Evolutionary conservation across 1,139 yeast genomes (phyloP).

Genomic region (Suhomyces anneliseae): DNA sequence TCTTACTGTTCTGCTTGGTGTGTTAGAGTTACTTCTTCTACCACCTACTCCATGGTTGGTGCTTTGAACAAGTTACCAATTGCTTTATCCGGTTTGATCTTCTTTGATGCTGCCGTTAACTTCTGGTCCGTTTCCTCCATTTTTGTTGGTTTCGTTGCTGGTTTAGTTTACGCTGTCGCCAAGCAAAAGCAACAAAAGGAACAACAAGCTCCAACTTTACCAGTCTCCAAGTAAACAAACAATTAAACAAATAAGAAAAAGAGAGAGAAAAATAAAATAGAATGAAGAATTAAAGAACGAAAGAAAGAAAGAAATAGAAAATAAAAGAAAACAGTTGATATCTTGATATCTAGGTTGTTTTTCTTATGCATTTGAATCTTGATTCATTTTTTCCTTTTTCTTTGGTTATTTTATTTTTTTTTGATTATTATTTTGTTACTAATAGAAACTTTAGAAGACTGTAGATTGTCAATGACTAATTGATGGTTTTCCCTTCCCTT

Average conservation of each 20-base stretch:
- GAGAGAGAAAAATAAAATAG: too few relatives aligned
- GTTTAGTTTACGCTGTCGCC: constrained; percentile 91
- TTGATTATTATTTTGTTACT: not conserved
- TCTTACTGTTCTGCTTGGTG: constrained; percentile 99
- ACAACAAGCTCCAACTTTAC: constrained; percentile 44
- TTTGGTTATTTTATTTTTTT: not conserved
- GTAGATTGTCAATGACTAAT: not conserved
- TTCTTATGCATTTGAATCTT: too few relatives aligned
- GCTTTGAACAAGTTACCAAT: constrained; percentile 97
- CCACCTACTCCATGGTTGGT: constrained; percentile 98
- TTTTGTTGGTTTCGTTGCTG: constrained; percentile 89
- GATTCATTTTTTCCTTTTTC: too few relatives aligned
- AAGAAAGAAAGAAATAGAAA: too few relatives aligned
- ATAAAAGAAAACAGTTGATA: too few relatives aligned
- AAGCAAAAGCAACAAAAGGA: constrained; percentile 68
- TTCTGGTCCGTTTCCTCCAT: constrained; percentile 90
- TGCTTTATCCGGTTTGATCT: constrained; percentile 89
- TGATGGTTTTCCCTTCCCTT: too few relatives aligned
- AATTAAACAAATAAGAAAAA: not conserved
- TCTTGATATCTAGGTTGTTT: too few relatives aligned
- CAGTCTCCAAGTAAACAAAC: constrained; percentile 24
- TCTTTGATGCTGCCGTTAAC: constrained; percentile 93
- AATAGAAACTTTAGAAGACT: constrained; percentile 1
- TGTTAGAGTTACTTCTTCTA: constrained; percentile 96
- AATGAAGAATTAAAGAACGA: too few relatives aligned